Percentiles rank a stretch among this genome's conserved stretches.
Conservation (phyloP, 768 basidiomycete species). For the Podaxis sp. region DNA sequence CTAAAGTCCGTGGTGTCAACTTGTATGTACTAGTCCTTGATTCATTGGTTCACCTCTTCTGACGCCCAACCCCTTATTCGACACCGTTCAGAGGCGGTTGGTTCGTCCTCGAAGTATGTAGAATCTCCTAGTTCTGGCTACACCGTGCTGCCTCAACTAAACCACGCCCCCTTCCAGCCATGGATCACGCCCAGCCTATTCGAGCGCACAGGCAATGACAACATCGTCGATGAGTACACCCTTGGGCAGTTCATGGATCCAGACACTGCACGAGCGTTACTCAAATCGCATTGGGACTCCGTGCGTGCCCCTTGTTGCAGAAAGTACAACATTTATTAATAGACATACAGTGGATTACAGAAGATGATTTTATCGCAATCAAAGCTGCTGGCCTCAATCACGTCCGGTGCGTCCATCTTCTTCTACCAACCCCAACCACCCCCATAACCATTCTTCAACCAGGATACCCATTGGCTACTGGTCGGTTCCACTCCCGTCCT, state of each 20-base stretch:
- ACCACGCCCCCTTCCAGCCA: constrained; percentile 39
- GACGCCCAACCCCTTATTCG: not conserved
- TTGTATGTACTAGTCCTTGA: constrained; percentile 38
- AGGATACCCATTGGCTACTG: constrained; percentile 77
- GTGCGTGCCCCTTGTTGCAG: constrained; percentile 24
- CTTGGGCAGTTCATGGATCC: constrained; percentile 52
- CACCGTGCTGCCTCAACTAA: not conserved
- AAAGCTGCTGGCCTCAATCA: constrained; percentile 68
- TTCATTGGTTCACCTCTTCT: constrained; percentile 4
- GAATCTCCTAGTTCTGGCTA: not conserved
- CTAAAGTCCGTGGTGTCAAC: constrained; percentile 55
- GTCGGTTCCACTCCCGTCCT: constrained; percentile 67
- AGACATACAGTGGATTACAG: constrained; percentile 53
- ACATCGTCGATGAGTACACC: constrained; percentile 63
- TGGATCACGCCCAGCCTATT: constrained; percentile 83
- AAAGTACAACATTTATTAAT: not conserved
- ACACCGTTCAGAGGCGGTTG: constrained; percentile 51
- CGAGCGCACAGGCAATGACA: constrained; percentile 53
- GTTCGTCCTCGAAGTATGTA: constrained; percentile 58
- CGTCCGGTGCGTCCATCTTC: constrained; percentile 49
- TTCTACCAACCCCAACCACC: not conserved
- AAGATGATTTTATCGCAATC: constrained; percentile 68
- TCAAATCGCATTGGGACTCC: constrained; percentile 59
- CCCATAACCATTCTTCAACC: not conserved
- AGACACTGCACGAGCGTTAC: constrained; percentile 38